These are phyloP conservation scores for Aspergillus luchuensis DNA, from an alignment of 2,329 filamentous ascomycete genomes.

Conservation along the genomic window DNA sequence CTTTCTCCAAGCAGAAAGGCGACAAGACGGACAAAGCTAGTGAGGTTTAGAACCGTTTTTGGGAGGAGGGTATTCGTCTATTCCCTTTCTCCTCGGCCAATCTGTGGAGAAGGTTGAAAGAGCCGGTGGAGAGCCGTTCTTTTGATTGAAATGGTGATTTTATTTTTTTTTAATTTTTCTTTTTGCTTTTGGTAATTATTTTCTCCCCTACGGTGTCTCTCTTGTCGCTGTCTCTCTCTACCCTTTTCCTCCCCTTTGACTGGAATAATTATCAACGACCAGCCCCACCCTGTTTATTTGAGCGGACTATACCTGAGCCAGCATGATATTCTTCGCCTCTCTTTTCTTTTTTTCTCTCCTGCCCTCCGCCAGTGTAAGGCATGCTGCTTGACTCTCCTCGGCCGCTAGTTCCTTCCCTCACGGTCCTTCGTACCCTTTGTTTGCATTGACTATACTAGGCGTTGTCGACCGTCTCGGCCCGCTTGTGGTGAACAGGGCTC, in stretches of 20 bases:
- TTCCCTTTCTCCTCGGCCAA: slow-evolving; percentile 11
- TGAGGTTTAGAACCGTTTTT: slow-evolving; percentile 18
- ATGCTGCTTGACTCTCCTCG: slow-evolving; percentile 16
- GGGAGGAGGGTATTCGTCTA: too few species aligned
- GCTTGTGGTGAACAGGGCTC: too few species aligned
- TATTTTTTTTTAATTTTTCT: slow-evolving; percentile 12
- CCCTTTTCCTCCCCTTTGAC: slow-evolving; percentile 7
- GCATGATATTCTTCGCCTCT: slow-evolving; percentile 21
- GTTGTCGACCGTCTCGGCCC: too few species aligned
- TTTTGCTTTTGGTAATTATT: background rate
- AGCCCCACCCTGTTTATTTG: slow-evolving; percentile 37
- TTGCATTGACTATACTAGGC: slow-evolving; percentile 1
- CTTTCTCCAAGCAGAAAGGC: slow-evolving; percentile 20
- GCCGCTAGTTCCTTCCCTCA: slow-evolving; percentile 18
- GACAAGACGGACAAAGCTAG: slow-evolving; percentile 21
- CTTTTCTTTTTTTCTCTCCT: slow-evolving; percentile 19
- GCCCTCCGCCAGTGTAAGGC: slow-evolving; percentile 15
- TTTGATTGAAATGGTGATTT: slow-evolving; percentile 15
- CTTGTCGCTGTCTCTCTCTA: slow-evolving; percentile 10
- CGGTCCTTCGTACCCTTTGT: slow-evolving; percentile 12
- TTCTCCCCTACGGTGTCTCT: slow-evolving; percentile 8
- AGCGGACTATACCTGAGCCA: slow-evolving; percentile 30
- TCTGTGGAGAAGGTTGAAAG: slow-evolving; percentile 23
- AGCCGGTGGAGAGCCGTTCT: slow-evolving; percentile 23
- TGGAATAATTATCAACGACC: slow-evolving; percentile 13